Evolutionary conservation across 805 yeast species (phyloP), one percentile per base, ranked within the genome.

Genomic region (Tanozyma kutaoensis): DNA sequence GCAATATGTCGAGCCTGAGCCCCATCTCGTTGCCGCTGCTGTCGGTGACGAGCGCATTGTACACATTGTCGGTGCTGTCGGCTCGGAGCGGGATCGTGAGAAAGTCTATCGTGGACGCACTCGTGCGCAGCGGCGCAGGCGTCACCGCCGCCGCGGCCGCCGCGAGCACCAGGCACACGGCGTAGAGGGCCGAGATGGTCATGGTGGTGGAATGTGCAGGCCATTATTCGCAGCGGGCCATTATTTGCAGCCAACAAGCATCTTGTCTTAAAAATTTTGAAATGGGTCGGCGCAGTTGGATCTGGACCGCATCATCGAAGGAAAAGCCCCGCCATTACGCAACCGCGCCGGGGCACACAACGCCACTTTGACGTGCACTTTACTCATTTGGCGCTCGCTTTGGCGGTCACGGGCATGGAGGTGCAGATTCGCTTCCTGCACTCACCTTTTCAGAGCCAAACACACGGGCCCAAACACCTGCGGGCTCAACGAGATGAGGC

Each of bases 1-100:
- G 64, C n/a, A 48, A 14, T 13, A 47, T 17, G 34, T 58, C 65
- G 20, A 55, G 23, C 20, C 57, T 37, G 2, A 50, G 33, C 11
- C 37, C 37, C 16, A 45, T 24, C 3, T 27, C 22, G 11, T 40
- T 37, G 15, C 32, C 35, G 12, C 28, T 20, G 10, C 26, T 29
- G 13, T 37, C 26, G 11, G 27, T 25, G 20, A 40, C 20, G 19
- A 24, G 23, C 9, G 42, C 37, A 24, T 40, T 37, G 26, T 40
- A 48, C 9, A 8, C 8, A 10, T 17, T 8, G 20, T 17, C 20
- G 10, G 9, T 17, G 8, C 9, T 17, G 10, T 17, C 20, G 9
- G 10, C 20, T 10, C 20, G 20, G 10, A 17, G 20, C 8, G 20
- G 20, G 10, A 17, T 17, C 20, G 20, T 17, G 9, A 17, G 10